Conservation (phyloP, 208 protist species). For the Crithidia mellificae region DNA sequence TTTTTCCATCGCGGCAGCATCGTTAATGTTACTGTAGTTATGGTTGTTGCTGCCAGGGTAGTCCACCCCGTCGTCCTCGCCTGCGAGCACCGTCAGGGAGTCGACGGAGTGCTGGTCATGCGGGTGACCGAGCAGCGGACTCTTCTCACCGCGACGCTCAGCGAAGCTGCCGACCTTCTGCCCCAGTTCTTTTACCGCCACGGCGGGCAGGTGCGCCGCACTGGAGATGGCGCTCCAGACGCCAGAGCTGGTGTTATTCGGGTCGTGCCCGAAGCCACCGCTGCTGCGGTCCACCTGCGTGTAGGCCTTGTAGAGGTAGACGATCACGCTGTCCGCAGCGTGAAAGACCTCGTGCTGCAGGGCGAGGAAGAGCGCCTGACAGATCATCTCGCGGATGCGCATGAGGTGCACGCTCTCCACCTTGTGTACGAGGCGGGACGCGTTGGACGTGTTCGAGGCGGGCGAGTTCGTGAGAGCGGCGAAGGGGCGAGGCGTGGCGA, state of each 20-base stretch:
- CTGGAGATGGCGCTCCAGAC: neutral
- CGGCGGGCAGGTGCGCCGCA: neutral
- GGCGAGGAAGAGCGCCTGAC: conserved; percentile 42
- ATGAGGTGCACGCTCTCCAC: conserved; percentile 58
- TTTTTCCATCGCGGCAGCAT: neutral
- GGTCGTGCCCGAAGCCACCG: neutral
- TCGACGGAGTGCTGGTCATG: neutral
- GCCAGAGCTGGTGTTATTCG: neutral
- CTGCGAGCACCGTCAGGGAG: neutral
- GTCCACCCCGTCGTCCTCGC: neutral
- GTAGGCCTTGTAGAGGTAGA: conserved; percentile 53
- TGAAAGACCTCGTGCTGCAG: conserved; percentile 48
- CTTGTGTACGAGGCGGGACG: conserved; percentile 38
- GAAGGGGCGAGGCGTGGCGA: neutral
- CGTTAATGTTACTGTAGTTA: no score
- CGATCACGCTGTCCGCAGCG: conserved; percentile 63
- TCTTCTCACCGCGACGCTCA: neutral
- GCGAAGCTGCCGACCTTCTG: neutral
- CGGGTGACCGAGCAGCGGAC: conserved; percentile 1
- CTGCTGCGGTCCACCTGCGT: conserved; percentile 12
- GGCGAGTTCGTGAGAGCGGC: neutral
- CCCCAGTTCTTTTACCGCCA: neutral
- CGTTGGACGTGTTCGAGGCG: neutral
- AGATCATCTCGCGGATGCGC: conserved; percentile 68
- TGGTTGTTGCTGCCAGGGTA: no score